A percentile compares a stretch with the other conserved stretches of the same genome.
Conservation (phyloP, 2,329 filamentous ascomycete species). For the Colletotrichum australisinense region DNA sequence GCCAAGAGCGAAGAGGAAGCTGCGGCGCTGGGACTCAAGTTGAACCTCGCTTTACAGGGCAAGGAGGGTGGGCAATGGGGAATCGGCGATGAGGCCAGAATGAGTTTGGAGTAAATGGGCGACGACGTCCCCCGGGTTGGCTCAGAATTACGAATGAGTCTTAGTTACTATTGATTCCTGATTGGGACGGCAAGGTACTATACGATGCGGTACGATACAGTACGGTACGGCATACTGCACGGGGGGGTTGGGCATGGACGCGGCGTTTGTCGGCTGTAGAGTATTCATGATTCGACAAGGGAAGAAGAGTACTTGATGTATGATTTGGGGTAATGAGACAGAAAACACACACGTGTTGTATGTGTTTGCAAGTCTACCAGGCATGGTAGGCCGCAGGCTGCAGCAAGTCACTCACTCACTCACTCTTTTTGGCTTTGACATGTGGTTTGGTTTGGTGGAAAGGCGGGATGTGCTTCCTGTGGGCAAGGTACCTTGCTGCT, state of each 20-base stretch:
- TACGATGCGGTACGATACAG: not conserved
- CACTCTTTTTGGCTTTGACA: not conserved
- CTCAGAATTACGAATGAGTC: not conserved
- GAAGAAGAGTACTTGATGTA: not conserved
- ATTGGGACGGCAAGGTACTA: not conserved
- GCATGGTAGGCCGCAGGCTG: not conserved
- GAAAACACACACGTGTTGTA: not conserved
- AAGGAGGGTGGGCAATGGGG: conserved; percentile 76
- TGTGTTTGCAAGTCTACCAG: not conserved
- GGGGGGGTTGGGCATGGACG: conserved; percentile 4
- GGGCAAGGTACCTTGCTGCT: not conserved
- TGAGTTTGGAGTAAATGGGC: conserved; percentile 77
- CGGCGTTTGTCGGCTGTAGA: conserved; percentile 28
- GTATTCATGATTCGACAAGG: not conserved
- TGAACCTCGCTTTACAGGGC: conserved; percentile 65
- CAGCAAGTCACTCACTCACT: not conserved
- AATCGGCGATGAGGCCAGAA: conserved; percentile 84
- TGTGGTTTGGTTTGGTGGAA: not conserved
- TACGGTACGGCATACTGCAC: not conserved
- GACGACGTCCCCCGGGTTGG: not conserved
- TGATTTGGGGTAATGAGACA: conserved; percentile 17
- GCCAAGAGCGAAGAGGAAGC: conserved; percentile 56
- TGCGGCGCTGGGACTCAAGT: conserved; percentile 54
- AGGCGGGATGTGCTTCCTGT: not conserved
- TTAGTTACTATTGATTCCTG: not conserved